These are phyloP conservation scores for Tolypocladium guangdongense DNA, from an alignment of 2,329 filamentous ascomycete genomes.

Conservation along the genomic window DNA sequence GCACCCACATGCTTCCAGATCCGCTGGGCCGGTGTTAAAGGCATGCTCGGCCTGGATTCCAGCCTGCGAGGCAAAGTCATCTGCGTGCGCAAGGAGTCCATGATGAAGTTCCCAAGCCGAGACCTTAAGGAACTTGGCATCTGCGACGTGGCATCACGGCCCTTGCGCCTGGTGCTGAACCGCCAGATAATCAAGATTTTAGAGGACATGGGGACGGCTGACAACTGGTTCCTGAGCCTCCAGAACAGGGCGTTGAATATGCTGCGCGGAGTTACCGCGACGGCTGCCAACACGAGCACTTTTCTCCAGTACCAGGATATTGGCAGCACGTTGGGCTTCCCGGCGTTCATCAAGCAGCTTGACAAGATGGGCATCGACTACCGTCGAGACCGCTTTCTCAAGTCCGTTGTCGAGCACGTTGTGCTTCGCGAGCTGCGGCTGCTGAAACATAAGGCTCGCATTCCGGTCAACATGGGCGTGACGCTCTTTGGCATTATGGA, in stretches of 20 bases:
- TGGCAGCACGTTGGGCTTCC: constrained; percentile 48
- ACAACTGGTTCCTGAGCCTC: constrained; percentile 49
- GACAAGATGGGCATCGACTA: constrained; percentile 52
- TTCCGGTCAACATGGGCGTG: constrained; percentile 58
- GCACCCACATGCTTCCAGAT: constrained; percentile 64
- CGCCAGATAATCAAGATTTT: constrained; percentile 77
- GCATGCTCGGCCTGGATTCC: constrained; percentile 63
- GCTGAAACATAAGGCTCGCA: constrained; percentile 69
- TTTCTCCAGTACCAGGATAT: constrained; percentile 55
- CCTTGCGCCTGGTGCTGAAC: constrained; percentile 62
- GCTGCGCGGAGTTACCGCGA: constrained; percentile 48
- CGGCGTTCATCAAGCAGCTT: constrained; percentile 50
- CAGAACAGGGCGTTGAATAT: constrained; percentile 52
- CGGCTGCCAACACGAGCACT: constrained; percentile 47
- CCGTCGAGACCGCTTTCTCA: constrained; percentile 56
- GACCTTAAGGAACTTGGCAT: constrained; percentile 53
- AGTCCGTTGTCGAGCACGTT: constrained; percentile 57
- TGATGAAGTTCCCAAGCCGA: constrained; percentile 63
- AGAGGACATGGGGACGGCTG: constrained; percentile 59
- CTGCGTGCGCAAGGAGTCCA: constrained; percentile 54
- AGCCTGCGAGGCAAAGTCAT: constrained; percentile 47
- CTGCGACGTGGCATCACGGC: constrained; percentile 56
- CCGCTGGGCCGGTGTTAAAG: constrained; percentile 63
- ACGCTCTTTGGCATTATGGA: constrained; percentile 79
- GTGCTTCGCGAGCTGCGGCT: constrained; percentile 61